Evolutionary conservation across 306 rosid genomes (phyloP), one percentile per base, ranked within the genome.

Genomic region (Nissolia schottii): DNA sequence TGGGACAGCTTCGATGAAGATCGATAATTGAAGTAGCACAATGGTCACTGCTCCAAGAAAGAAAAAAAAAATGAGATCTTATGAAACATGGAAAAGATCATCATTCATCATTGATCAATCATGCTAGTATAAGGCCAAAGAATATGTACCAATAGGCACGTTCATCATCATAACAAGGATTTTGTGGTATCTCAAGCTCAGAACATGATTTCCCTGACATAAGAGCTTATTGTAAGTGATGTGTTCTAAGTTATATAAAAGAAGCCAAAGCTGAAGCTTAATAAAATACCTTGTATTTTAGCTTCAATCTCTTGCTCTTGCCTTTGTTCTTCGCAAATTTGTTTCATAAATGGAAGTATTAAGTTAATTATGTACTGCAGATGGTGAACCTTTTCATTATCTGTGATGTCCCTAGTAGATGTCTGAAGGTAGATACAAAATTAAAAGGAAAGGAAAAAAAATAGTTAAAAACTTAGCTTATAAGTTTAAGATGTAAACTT

Each of bases 1-100:
- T 43, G 14, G 87, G 78, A 67, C 93, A 90, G 81, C 93, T 87
- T 72, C 91, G 75, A 62, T 90, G 85, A 40, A 87, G 79, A 43
- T 90, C 96, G 64, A 82, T 49, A 41, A 90, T 85, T 79, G 96
- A 90, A 69, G 92, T 88, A 71, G 91, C 93, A 82, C 93, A 90
- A 66, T 84, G 88, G 61, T 90, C 74, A 75, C 91, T 90, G 75
- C 59, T 53, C 79, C 78, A 77, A 54, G 55, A 81, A 57, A 25
- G 27, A 61, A 51, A 6, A 27, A 53, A 27, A 61, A 49, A 15
- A 61, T 58, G 19, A 38, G 10, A 61, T 20, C 29, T 79, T 57
- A 70, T 12, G 55, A 41, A 74, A 13, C 18, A 31, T 48, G 54
- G 20, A 61, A 48, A 20, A 20, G n/a, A n/a, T n/a, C n/a, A n/a